Conservation (phyloP, 768 basidiomycete genomes). For the Galerina sulciceps region DNA sequence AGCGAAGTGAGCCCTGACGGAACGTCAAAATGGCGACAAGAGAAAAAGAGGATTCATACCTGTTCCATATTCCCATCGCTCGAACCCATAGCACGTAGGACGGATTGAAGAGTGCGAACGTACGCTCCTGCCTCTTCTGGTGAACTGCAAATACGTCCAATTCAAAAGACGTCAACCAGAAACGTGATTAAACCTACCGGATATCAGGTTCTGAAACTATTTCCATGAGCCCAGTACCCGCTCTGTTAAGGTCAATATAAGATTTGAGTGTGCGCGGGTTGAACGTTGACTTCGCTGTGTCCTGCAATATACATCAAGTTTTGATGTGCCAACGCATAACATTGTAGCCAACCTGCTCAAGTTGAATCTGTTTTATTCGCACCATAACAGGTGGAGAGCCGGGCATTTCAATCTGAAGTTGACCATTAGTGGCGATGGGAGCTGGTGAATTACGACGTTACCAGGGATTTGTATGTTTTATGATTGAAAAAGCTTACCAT, state of each 20-base stretch:
- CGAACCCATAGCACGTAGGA: slow-evolving; percentile 82
- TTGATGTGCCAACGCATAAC: background rate
- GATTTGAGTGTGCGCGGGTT: slow-evolving; percentile 53
- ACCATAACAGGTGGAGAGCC: slow-evolving; percentile 46
- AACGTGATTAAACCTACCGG: slow-evolving; percentile 44
- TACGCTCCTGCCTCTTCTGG: slow-evolving; percentile 92
- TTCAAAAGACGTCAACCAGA: slow-evolving; percentile 6
- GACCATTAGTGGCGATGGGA: slow-evolving; percentile 76
- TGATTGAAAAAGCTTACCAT: slow-evolving; percentile 51
- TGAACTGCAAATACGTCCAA: slow-evolving; percentile 41
- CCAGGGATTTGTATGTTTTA: background rate
- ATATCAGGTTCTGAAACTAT: slow-evolving; percentile 96
- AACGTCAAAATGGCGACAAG: background rate
- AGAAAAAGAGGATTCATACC: slow-evolving; percentile 42
- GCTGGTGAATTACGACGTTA: slow-evolving; percentile 45
- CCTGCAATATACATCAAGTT: slow-evolving; percentile 46
- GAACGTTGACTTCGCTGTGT: slow-evolving; percentile 87
- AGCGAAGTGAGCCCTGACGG: slow-evolving; percentile 85
- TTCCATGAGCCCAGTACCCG: slow-evolving; percentile 90
- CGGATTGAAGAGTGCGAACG: slow-evolving; percentile 78
- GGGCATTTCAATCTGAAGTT: slow-evolving; percentile 47
- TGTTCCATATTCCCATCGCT: slow-evolving; percentile 98
- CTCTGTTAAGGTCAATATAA: slow-evolving; percentile 87
- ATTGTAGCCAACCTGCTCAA: slow-evolving; percentile 77
- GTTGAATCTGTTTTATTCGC: slow-evolving; percentile 92